Evolutionary conservation across 139 green algal genomes (phyloP), one percentile per base, ranked within the genome.

Genomic region (Auxenochlorella pyrenoidosa): DNA sequence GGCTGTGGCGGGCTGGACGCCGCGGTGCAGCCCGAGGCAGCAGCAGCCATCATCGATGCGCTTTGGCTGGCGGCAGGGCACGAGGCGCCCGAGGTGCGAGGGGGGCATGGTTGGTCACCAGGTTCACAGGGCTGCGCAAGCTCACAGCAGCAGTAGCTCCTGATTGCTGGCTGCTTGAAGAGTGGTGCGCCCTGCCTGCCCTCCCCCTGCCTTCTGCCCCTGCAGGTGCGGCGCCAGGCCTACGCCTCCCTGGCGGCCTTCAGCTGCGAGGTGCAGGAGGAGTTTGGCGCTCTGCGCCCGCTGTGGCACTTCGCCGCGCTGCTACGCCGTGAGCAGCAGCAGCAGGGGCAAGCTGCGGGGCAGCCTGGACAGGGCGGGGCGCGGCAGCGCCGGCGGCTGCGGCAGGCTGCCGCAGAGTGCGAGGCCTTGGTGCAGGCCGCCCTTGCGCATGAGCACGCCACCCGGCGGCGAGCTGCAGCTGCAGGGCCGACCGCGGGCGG

Each of bases 161-260:
- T 76, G 3, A 0, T 43, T 24, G 28, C 66, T 26, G 72, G 3
- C 38, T 79, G 38, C 38, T 4, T 34, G 21, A 40, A 3, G 15
- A 66, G 4, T 79, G 72, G n/a, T n/a, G n/a, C n/a, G n/a, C n/a
- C 41, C 5, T 21, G 40, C 51, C 4, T 59, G 41, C 12, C 41
- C n/a, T 58, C 6, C 34, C 30, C 22, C 73, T 51, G n/a, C 32
- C 6, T 16, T 30, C 58, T 38, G 30, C 12, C 75, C 36, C 22
- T 13, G 77, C 83, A 90, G 78, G 92, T 95, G 38, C 83, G 92
- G 18, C 19, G 24, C 2, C 88, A 89, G 47, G 92, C 92, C 0
- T 93, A 91, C 75, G 8, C 13, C 21, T 83, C 91, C 3, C 87
- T 95, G 36, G 63, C 79, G 3, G 81, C 70, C 34, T 94, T 93